A percentile compares a stretch with the other conserved stretches of the same genome.
Conservation (phyloP, 2,329 filamentous ascomycete species). For the Aspergillus sp. region DNA sequence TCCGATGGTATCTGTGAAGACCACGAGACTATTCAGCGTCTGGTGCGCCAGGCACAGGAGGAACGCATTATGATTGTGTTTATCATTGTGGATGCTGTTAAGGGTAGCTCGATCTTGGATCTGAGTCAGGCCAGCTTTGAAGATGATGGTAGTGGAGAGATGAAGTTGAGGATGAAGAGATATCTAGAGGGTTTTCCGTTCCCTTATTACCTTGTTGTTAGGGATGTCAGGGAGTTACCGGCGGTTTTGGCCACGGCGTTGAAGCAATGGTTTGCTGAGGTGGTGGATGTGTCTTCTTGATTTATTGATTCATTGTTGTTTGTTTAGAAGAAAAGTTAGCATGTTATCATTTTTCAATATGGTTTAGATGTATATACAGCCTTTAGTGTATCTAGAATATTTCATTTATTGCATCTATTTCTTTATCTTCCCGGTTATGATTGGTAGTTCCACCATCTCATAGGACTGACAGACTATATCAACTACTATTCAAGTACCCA, state of each 20-base stretch:
- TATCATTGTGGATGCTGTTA: conserved; percentile 79
- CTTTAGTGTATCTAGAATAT: too few relatives aligned
- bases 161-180: conserved; percentile 75
- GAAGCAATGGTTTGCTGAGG: conserved; percentile 91
- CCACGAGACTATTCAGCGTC: conserved; percentile 77
- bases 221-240: conserved; percentile 87
- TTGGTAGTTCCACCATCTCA: too few relatives aligned
- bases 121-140: conserved; percentile 84
- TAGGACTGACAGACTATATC: too few relatives aligned
- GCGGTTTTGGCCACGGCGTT: conserved; percentile 82
- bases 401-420: too few relatives aligned
- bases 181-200: conserved; percentile 98
- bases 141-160: conserved; percentile 61
- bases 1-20: conserved; percentile 92
- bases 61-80: conserved; percentile 98
- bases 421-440: too few relatives aligned
- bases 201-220: conserved; percentile 92
- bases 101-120: conserved; percentile 69
- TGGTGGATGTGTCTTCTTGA: conserved; percentile 52
- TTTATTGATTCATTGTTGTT: background rate
- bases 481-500: too few relatives aligned
- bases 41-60: conserved; percentile 85
- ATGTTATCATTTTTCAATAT: background rate
- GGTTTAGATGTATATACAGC: too few relatives aligned
- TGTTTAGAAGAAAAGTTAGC: background rate